Conservation (phyloP, 305 asterid genomes). For the Rubia balearica region DNA sequence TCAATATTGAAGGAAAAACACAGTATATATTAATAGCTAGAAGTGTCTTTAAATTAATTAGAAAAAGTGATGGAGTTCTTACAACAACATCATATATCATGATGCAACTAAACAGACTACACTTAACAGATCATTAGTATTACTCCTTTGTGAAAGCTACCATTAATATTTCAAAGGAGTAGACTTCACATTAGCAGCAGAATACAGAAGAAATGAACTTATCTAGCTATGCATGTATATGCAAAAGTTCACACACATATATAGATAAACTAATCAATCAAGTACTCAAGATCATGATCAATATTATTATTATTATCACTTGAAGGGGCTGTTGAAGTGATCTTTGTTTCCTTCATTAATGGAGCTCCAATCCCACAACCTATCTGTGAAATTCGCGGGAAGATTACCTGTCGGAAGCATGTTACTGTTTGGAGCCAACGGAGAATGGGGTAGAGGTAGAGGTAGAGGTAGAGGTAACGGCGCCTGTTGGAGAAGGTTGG, state of each 20-base stretch:
- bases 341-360: conserved; percentile 26
- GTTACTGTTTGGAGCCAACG: conserved; percentile 17
- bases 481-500: conserved; percentile 6
- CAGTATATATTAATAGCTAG: neutral
- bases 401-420: conserved; percentile 17
- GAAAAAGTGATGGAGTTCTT: conserved; percentile 14
- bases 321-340: conserved; percentile 27
- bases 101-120: neutral
- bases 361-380: conserved; percentile 32
- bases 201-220: neutral
- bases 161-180: neutral
- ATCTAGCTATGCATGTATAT: conserved; percentile 12
- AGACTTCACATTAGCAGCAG: conserved; percentile 11
- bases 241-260: conserved; percentile 8
- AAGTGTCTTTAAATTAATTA: neutral
- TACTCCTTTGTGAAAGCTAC: conserved; percentile 7
- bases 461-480: too few relatives aligned
- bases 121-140: neutral
- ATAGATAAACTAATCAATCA: neutral
- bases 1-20: neutral
- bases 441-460: neutral
- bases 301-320: conserved; percentile 15
- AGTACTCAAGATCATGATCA: neutral
- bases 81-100: conserved; percentile 12
- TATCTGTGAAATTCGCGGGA: conserved; percentile 21